A percentile compares a stretch with the other conserved stretches of the same genome.
phyloP scores from a whole-genome alignment of 2,329 filamentous ascomycete species.

The Dothideomycetes sp. region DNA sequence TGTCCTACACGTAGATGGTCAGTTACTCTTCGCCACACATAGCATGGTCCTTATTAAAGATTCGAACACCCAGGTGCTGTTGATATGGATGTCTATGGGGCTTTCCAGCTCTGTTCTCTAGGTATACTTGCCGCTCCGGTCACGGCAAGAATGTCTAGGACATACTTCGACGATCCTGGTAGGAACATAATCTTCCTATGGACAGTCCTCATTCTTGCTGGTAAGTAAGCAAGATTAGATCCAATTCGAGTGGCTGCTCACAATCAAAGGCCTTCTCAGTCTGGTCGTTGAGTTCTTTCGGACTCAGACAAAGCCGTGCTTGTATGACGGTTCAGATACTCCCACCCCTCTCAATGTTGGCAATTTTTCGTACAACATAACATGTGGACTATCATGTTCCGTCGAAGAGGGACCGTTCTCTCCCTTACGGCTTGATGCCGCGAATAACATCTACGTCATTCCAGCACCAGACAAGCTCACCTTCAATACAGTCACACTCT shows the following conservation, averaged over 20 bases:
- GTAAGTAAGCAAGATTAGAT: slow-evolving; percentile 29
- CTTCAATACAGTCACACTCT: slow-evolving; percentile 51
- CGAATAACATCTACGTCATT: slow-evolving; percentile 55
- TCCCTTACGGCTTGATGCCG: slow-evolving; percentile 45
- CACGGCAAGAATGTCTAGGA: slow-evolving; percentile 51
- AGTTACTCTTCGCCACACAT: slow-evolving; percentile 20
- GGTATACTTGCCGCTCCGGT: slow-evolving; percentile 56
- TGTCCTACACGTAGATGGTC: slow-evolving; percentile 49
- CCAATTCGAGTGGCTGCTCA: not conserved
- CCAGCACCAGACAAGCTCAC: slow-evolving; percentile 47
- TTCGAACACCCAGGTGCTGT: slow-evolving; percentile 43
- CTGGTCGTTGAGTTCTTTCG: slow-evolving; percentile 58
- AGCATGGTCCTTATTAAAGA: slow-evolving; percentile 13
- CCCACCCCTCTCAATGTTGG: slow-evolving; percentile 22
- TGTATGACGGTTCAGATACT: slow-evolving; percentile 20
- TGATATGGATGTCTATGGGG: slow-evolving; percentile 60
- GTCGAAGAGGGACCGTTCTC: slow-evolving; percentile 42
- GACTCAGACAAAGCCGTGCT: slow-evolving; percentile 37
- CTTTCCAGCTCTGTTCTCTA: slow-evolving; percentile 58
- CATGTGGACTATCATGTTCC: slow-evolving; percentile 43
- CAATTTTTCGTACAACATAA: slow-evolving; percentile 38
- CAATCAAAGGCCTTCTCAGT: slow-evolving; percentile 45
- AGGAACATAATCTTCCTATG: slow-evolving; percentile 59
- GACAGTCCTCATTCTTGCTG: slow-evolving; percentile 52
- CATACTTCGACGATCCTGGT: slow-evolving; percentile 55